These are phyloP conservation scores for Podospora australis DNA, from an alignment of 495 filamentous ascomycete genomes.

Conservation along the genomic window DNA sequence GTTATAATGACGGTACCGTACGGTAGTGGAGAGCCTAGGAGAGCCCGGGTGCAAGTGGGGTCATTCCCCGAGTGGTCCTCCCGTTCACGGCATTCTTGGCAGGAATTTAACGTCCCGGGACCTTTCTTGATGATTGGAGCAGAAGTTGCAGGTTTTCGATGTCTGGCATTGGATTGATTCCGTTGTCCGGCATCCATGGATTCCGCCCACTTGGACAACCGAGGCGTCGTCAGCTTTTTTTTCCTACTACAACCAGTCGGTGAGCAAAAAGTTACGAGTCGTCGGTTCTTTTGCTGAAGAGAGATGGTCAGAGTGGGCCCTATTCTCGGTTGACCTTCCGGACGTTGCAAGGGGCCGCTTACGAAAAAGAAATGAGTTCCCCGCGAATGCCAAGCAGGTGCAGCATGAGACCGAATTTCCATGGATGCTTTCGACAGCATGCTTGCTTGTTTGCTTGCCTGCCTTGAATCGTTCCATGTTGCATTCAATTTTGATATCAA, in stretches of 20 bases:
- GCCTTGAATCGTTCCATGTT: background rate
- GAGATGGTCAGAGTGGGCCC: too few species aligned
- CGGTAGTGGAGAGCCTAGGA: too few species aligned
- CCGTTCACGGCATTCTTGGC: background rate
- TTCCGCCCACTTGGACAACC: background rate
- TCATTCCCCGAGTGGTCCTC: background rate
- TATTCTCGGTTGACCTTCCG: background rate
- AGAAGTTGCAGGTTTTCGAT: background rate
- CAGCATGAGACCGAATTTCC: too few species aligned
- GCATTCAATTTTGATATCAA: too few species aligned
- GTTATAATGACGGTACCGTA: too few species aligned
- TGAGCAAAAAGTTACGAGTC: background rate
- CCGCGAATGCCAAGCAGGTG: slow-evolving; percentile 1
- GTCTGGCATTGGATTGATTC: background rate
- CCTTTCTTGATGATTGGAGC: background rate
- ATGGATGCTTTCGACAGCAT: too few species aligned
- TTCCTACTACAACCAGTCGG: background rate
- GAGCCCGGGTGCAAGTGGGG: too few species aligned
- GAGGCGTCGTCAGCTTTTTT: background rate
- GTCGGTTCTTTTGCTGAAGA: too few species aligned
- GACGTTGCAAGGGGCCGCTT: too few species aligned
- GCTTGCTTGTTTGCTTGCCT: too few species aligned
- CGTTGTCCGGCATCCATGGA: background rate
- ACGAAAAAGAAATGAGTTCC: background rate
- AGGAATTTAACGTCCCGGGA: background rate